Conservation (phyloP, 106 monocot species). For the Dendrobium chrysotoxum region DNA sequence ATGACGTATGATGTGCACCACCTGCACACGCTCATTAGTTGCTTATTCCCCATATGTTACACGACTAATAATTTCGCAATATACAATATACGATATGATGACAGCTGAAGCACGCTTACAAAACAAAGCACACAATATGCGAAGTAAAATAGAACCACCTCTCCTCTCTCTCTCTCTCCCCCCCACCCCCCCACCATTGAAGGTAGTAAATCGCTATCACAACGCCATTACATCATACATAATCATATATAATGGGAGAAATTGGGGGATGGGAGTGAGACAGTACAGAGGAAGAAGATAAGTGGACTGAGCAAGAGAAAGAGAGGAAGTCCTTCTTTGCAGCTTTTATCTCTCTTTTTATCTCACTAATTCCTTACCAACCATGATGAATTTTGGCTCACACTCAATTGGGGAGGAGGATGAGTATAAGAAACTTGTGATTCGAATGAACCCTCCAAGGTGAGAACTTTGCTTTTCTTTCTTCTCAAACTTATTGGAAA, state of each 20-base stretch:
- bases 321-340: not conserved
- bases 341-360: not conserved
- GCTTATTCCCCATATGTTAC: too few relatives aligned
- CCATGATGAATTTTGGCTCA: conserved; percentile 51
- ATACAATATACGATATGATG: not conserved
- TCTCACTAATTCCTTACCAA: not conserved
- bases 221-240: not conserved
- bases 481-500: not conserved
- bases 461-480: conserved; percentile 7
- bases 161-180: not conserved
- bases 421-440: conserved; percentile 80
- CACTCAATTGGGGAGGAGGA: conserved; percentile 47
- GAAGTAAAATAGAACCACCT: not conserved
- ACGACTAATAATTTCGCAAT: too few relatives aligned
- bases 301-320: not conserved
- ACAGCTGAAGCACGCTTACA: not conserved
- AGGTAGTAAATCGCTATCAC: not conserved
- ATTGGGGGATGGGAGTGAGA: not conserved
- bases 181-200: not conserved
- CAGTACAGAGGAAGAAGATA: not conserved
- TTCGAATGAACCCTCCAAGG: conserved; percentile 88
- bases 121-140: not conserved
- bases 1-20: too few relatives aligned
- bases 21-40: too few relatives aligned
- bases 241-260: not conserved